A percentile compares a stretch with the other conserved stretches of the same genome.
Conservation (phyloP, 768 basidiomycete genomes). For the Boletus rubroflammeus region DNA sequence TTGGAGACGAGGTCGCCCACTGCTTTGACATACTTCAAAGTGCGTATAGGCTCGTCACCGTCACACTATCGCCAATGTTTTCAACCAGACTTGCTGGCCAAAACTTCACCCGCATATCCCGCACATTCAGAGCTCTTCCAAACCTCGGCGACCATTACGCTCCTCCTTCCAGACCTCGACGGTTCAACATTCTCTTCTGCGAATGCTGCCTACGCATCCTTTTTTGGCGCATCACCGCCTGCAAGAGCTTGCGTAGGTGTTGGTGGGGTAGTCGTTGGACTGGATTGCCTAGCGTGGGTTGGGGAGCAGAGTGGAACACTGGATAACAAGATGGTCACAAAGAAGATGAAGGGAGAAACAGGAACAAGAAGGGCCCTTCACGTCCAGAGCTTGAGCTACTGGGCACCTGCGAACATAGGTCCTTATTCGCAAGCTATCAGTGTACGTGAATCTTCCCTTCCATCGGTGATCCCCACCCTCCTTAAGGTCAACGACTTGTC, state of each 20-base stretch:
- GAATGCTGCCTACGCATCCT: slow-evolving; percentile 75
- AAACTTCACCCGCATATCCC: slow-evolving; percentile 40
- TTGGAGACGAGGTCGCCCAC: slow-evolving; percentile 67
- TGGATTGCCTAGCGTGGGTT: slow-evolving; percentile 81
- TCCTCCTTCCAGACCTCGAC: slow-evolving; percentile 80
- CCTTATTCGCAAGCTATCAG: slow-evolving; percentile 94
- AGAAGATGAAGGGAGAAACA: slow-evolving; percentile 26
- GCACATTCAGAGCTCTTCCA: slow-evolving; percentile 11
- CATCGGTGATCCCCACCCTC: neutral
- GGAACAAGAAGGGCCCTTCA: slow-evolving; percentile 68
- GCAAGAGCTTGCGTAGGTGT: slow-evolving; percentile 92
- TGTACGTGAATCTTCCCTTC: slow-evolving; percentile 42
- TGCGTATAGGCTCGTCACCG: slow-evolving; percentile 27
- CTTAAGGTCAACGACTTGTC: neutral
- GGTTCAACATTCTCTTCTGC: slow-evolving; percentile 58
- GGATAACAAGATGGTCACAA: slow-evolving; percentile 10
- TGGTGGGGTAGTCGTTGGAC: slow-evolving; percentile 51
- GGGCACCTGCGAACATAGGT: slow-evolving; percentile 99
- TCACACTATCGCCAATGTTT: neutral
- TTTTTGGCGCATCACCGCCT: slow-evolving; percentile 90
- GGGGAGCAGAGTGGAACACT: slow-evolving; percentile 9
- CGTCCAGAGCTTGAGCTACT: slow-evolving; percentile 94
- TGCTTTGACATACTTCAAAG: slow-evolving; percentile 70
- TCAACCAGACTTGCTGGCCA: slow-evolving; percentile 47
- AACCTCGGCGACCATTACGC: slow-evolving; percentile 60